Evolutionary conservation across 169 alveolate species (phyloP).

Genomic region (Ichthyophthirius multifiliis): DNA sequence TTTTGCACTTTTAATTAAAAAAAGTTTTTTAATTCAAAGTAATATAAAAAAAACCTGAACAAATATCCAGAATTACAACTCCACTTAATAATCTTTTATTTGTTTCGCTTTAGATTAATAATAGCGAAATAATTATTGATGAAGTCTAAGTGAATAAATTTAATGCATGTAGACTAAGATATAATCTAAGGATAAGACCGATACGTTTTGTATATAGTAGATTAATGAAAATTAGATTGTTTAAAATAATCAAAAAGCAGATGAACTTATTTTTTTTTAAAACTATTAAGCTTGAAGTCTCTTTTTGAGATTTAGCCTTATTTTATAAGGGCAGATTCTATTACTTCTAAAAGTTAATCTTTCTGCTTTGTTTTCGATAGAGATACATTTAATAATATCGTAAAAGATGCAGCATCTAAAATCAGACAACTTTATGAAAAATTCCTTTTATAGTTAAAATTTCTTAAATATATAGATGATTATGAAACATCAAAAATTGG

Average conservation of each 20-base stretch:
- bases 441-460: conserved; percentile 85
- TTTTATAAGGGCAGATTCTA: conserved; percentile 96
- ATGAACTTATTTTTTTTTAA: conserved; percentile 55
- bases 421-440: conserved; percentile 93
- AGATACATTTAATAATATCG: conserved; percentile 94
- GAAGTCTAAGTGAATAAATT: conserved; percentile 75
- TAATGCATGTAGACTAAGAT: conserved; percentile 69
- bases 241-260: conserved; percentile 60
- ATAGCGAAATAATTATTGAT: conserved; percentile 67
- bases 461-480: conserved; percentile 89
- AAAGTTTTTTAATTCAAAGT: conserved; percentile 50
- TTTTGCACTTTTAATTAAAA: conserved; percentile 56
- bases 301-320: conserved; percentile 94
- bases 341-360: conserved; percentile 89
- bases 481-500: conserved; percentile 94
- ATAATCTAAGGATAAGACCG: conserved; percentile 97
- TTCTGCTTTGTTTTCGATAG: conserved; percentile 93
- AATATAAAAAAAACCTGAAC: conserved; percentile 48
- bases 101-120: conserved; percentile 59
- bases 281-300: neutral
- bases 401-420: conserved; percentile 91
- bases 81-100: conserved; percentile 57
- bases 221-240: conserved; percentile 90
- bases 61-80: conserved; percentile 42
- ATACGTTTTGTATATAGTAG: conserved; percentile 90